Evolutionary conservation across 345 rosid species (phyloP), one percentile per base, ranked within the genome.

Genomic region (Eucalyptus fibrosa): DNA sequence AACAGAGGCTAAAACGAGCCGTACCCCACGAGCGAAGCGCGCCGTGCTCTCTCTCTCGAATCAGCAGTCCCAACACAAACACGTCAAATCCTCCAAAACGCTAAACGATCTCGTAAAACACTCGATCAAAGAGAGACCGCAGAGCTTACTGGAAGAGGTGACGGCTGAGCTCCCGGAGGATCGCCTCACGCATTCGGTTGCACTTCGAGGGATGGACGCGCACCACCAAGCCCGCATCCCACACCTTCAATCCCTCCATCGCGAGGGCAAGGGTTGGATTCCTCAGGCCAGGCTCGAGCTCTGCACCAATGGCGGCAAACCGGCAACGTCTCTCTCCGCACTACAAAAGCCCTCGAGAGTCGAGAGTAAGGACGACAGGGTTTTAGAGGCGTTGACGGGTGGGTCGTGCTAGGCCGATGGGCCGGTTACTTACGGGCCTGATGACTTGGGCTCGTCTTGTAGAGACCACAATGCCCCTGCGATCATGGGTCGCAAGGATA

Each of bases 111-210:
- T 21, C 45, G 44, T 37, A 37, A 19, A 72, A 72, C 81, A 69
- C 81, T 69, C 24, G 42, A 34, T 34, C 44, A 34, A 86, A 53
- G 88, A 86, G 50, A 77, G 34, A 28, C 69, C 18, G 69, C 69
- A 30, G 69, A 90, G 88, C 88, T 89, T 91, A 97, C 99, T 93
- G 94, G 96, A 97, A 97, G 44, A 96, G 97, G 51, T 94, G 90
- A 88, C 97, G 86, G 91, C 98, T 96, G 88, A 98, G 97, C 93
- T 97, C 94, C 44, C 96, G 96, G 81, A 95, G 95, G n/a, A 97
- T 94, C 5, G 97, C 98, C 34, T 91, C 91, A 86, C 92, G 53
- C 81, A 94, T 92, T 86, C 92, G 92, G 50, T 92, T 92, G 91
- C 94, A 89, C 93, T 94, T 94, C 2, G 95, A 97, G 44, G 98